Evolutionary conservation across 352 stramenopile genomes (phyloP).

Genomic region (Phytophthora fragariae): DNA sequence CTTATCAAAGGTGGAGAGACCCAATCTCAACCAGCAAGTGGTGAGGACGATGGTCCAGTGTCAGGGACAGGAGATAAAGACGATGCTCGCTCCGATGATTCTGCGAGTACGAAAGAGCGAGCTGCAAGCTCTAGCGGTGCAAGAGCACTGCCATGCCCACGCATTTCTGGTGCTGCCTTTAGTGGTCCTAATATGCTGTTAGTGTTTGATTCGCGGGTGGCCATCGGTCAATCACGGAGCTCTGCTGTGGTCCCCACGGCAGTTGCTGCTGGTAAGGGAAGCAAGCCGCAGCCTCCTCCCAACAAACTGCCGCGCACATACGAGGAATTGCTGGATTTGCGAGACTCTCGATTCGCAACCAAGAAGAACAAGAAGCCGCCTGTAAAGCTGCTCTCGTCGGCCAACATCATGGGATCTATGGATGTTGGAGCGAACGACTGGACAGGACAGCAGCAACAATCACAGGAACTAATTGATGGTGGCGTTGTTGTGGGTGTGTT

Average conservation of each 20-base stretch:
- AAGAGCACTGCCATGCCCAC: constrained; percentile 69
- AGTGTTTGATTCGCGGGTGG: constrained; percentile 85
- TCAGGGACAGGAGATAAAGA: constrained; percentile 30
- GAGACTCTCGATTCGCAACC: constrained; percentile 78
- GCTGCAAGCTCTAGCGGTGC: constrained; percentile 29
- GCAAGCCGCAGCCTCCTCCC: constrained; percentile 37
- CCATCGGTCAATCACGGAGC: constrained; percentile 74
- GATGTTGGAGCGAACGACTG: constrained; percentile 62
- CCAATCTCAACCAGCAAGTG: constrained; percentile 19
- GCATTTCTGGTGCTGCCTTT: constrained; percentile 82
- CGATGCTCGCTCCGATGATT: constrained; percentile 27
- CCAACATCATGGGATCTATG: constrained; percentile 63
- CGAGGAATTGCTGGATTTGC: constrained; percentile 75
- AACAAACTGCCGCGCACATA: constrained; percentile 81
- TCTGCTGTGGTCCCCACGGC: constrained; percentile 51
- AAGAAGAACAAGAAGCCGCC: constrained; percentile 84
- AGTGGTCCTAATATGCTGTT: constrained; percentile 88
- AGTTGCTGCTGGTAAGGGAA: constrained; percentile 61
- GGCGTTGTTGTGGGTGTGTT: constrained; percentile 42
- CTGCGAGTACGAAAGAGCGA: constrained; percentile 24
- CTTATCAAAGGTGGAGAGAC: constrained; percentile 57
- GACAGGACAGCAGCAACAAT: constrained; percentile 45
- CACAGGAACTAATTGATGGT: constrained; percentile 40
- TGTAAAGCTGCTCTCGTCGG: constrained; percentile 58
- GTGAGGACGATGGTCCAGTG: constrained; percentile 33